A percentile compares a stretch with the other conserved stretches of the same genome.
These are phyloP conservation scores for Posidonia australis DNA, from an alignment of 106 monocot species.

Conservation along the genomic window DNA sequence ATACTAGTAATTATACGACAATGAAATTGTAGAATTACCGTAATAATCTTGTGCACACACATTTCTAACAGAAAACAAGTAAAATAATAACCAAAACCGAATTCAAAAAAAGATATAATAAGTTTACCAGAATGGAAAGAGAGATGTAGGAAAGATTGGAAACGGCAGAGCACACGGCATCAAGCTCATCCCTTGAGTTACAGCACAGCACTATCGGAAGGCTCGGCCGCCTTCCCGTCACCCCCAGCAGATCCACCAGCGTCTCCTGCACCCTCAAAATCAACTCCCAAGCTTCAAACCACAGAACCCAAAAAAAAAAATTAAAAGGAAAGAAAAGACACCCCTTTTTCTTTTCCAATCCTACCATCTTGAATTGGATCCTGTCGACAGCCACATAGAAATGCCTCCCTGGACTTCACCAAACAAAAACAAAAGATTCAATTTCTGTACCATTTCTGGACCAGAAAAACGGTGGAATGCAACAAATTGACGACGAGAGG, in stretches of 20 bases:
- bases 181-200: conserved; percentile 89
- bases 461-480: too few species aligned
- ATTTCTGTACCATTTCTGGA: not conserved
- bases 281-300: not conserved
- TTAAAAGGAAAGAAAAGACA: not conserved
- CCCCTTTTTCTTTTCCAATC: not conserved
- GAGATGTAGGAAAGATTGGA: conserved; percentile 72
- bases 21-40: too few species aligned
- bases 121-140: conserved; percentile 58
- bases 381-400: conserved; percentile 80
- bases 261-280: conserved; percentile 43
- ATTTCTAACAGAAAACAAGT: too few species aligned
- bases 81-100: too few species aligned
- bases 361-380: conserved; percentile 71
- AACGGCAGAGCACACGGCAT: conserved; percentile 64
- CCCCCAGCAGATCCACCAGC: conserved; percentile 75
- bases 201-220: conserved; percentile 83
- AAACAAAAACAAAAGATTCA: not conserved
- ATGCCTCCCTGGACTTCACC: conserved; percentile 46
- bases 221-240: conserved; percentile 46
- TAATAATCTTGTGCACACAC: too few species aligned
- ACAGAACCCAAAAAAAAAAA: not conserved
- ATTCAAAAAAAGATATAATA: not conserved
- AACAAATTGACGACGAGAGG: not conserved
- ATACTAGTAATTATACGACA: too few species aligned